phyloP scores from a whole-genome alignment of 441 rosid genomes.

The Viola pubescens region DNA sequence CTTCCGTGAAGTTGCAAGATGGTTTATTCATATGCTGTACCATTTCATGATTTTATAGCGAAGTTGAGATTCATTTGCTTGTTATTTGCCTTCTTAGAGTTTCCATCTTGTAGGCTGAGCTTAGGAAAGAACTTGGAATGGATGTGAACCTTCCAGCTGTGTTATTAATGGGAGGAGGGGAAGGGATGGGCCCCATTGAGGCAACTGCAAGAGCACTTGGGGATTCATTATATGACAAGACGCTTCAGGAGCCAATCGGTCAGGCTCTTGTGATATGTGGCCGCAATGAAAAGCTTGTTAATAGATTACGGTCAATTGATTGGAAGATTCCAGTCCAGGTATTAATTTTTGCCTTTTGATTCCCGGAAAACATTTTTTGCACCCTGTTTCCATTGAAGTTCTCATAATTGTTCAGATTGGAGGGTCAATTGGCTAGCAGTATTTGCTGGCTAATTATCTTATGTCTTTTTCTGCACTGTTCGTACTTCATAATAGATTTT shows the following conservation, averaged over 20 bases:
- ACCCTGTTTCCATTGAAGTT: not conserved
- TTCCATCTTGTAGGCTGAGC: constrained; percentile 40
- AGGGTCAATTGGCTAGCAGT: not conserved
- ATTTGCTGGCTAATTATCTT: not conserved
- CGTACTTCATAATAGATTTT: too few species aligned
- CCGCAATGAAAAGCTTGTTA: constrained; percentile 69
- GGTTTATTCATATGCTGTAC: too few species aligned
- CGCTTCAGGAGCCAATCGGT: constrained; percentile 68
- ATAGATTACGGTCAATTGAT: constrained; percentile 51
- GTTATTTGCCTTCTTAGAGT: not conserved
- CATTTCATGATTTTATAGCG: too few species aligned
- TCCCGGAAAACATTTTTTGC: not conserved
- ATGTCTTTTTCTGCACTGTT: too few species aligned
- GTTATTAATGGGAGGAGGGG: constrained; percentile 97
- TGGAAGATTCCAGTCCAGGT: constrained; percentile 97
- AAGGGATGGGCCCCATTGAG: constrained; percentile 99
- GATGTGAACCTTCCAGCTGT: constrained; percentile 91
- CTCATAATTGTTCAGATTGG: not conserved
- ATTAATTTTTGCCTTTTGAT: constrained; percentile 2
- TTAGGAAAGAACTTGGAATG: constrained; percentile 81
- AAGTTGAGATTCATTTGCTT: too few species aligned
- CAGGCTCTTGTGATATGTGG: constrained; percentile 91
- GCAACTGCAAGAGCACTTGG: constrained; percentile 82
- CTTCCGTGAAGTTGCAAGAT: too few species aligned
- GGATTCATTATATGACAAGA: constrained; percentile 67